Base-by-base conservation (phyloP, 2,329 filamentous ascomycete species). In the Aspergillus sp. region DNA sequence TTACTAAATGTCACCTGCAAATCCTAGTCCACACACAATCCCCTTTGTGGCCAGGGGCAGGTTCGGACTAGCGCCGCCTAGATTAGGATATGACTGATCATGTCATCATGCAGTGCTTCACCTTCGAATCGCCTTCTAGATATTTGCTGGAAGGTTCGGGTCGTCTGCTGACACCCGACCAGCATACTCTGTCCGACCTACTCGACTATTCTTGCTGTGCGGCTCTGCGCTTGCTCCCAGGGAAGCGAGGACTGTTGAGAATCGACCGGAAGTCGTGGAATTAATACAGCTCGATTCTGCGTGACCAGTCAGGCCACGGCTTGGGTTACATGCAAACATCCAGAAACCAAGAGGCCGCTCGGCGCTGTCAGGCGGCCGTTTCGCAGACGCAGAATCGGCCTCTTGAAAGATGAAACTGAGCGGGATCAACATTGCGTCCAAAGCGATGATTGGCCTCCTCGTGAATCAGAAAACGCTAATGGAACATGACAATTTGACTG, bases 91-190 rank as follows among this genome's bases (percentile, higher is more conserved):
- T 47, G 43, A 48, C 53, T 41, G 53, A 17, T 47, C n/a, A 47
- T 47, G 43, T 15, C 23, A 64, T 22, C 53, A 60, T 68, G 64
- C 34, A 41, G 34, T 15, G 34, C 11, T 41, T 41, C 34, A 13
- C 2, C 34, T 41, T 41, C 34, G 34, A 41, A 15, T 17, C 34
- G 34, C 34, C 67, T 74, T 73, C 71, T 69, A 73, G 70, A 72
- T 65, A 64, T 67, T 71, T 64, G 66, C 64, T 68, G 68, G 68
- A 71, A 73, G 63, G 62, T 63, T 71, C 59, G 28, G 57, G 61
- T 59, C 62, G 54, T 60, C 64, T 63, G 66, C 53, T 61, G 54
- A 34, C 41, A 25, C 45, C 15, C 23, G 45, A 22, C 9, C 34
- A 34, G 19, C 50, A 43, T 38, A n/a, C 13, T 49, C 50, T 62